phyloP scores from a whole-genome alignment of 805 yeast genomes.

The Cyberlindnera xylosilytica region DNA sequence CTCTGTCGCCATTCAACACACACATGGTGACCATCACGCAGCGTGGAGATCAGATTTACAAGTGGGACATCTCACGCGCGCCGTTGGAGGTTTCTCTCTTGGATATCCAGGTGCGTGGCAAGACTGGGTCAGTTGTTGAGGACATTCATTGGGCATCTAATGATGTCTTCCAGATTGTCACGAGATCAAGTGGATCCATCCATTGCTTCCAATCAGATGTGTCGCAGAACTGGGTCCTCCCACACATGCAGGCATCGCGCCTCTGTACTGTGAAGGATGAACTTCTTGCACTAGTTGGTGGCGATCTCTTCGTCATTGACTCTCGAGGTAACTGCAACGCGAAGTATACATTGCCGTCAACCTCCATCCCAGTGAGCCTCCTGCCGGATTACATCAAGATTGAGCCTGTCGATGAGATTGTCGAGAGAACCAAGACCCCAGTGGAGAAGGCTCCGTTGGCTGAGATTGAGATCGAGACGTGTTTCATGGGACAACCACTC shows the following conservation, averaged over 20 bases:
- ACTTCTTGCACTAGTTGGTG: conserved; percentile 11
- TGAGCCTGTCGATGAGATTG: conserved; percentile 18
- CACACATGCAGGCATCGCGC: conserved; percentile 14
- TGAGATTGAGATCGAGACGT: conserved; percentile 56
- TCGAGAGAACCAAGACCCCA: conserved; percentile 21
- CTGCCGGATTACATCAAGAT: conserved; percentile 26
- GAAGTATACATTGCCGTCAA: conserved; percentile 40
- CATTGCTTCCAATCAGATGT: conserved; percentile 51
- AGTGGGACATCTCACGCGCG: conserved; percentile 59
- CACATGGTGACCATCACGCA: conserved; percentile 49
- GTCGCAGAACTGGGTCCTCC: conserved; percentile 25
- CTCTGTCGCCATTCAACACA: conserved; percentile 60
- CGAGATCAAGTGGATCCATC: conserved; percentile 52
- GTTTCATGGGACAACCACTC: conserved; percentile 27
- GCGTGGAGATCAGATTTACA: conserved; percentile 60
- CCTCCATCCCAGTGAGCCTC: conserved; percentile 26
- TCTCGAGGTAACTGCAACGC: conserved; percentile 25
- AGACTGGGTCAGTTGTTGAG: conserved; percentile 52
- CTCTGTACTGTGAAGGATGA: conserved; percentile 11
- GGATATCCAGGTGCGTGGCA: conserved; percentile 61
- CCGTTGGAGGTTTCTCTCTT: conserved; percentile 49
- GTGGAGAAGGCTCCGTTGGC: conserved; percentile 34
- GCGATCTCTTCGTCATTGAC: conserved; percentile 23
- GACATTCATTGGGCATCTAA: conserved; percentile 52
- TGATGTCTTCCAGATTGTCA: conserved; percentile 45